Conservation (phyloP, 768 basidiomycete genomes). For the Kockovaella imperatae region DNA sequence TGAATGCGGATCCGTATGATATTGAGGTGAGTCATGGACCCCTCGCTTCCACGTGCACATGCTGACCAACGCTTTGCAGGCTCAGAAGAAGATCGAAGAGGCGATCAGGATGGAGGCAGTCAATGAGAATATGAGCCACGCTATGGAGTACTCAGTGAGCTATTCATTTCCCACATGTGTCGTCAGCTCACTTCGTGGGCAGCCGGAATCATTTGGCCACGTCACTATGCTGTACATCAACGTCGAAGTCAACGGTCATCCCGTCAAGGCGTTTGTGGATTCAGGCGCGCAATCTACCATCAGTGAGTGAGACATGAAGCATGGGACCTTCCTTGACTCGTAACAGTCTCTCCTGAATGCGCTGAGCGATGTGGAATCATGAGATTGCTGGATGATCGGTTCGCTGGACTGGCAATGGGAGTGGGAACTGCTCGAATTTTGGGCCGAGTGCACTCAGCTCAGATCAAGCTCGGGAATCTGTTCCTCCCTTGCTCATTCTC, state of each 20-base stretch:
- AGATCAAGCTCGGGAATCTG: slow-evolving; percentile 77
- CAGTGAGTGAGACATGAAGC: slow-evolving; percentile 53
- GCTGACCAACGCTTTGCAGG: slow-evolving; percentile 39
- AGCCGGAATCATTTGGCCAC: slow-evolving; percentile 82
- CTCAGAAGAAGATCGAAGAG: slow-evolving; percentile 88
- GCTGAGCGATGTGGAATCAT: slow-evolving; percentile 90
- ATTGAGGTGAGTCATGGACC: slow-evolving; percentile 52
- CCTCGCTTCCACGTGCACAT: background rate
- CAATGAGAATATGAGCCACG: slow-evolving; percentile 85
- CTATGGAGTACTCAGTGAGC: slow-evolving; percentile 64
- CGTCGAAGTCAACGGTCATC: slow-evolving; percentile 82
- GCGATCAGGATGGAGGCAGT: slow-evolving; percentile 82
- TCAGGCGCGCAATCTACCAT: slow-evolving; percentile 96
- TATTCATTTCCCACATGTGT: background rate
- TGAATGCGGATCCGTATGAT: slow-evolving; percentile 85
- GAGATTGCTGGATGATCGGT: slow-evolving; percentile 82
- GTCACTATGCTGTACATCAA: slow-evolving; percentile 96
- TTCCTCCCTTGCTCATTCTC: slow-evolving; percentile 84
- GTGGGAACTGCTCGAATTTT: slow-evolving; percentile 92
- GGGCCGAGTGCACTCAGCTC: slow-evolving; percentile 87
- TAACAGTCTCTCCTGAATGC: slow-evolving; percentile 76
- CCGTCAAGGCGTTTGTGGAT: slow-evolving; percentile 94
- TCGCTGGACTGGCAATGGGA: slow-evolving; percentile 80
- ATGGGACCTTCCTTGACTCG: background rate
- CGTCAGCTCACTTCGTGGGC: background rate